Evolutionary conservation across 192 early-diverging fungal species (phyloP).

Genomic region (Coemansia sp.): DNA sequence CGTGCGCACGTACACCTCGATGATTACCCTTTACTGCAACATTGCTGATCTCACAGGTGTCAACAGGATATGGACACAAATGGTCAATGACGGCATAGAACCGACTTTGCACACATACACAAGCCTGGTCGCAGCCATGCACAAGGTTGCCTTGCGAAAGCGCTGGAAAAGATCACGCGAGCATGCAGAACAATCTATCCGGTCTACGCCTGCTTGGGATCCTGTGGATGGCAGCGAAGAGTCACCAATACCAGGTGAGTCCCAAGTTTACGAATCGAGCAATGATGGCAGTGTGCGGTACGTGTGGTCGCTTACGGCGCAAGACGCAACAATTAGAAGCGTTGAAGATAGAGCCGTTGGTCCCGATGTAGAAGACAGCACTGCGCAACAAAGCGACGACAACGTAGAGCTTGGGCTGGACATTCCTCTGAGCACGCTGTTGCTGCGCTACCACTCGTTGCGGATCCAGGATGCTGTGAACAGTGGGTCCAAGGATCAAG

Average conservation of each 20-base stretch:
- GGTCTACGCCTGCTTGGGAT: not conserved
- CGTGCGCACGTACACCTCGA: conserved; percentile 45
- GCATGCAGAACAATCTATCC: not conserved
- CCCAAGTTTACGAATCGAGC: not conserved
- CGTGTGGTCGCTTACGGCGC: conserved; percentile 20
- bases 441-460: conserved; percentile 35
- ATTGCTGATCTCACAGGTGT: conserved; percentile 25
- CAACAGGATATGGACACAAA: conserved; percentile 28
- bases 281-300: not conserved
- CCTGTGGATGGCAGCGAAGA: not conserved
- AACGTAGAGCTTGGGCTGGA: conserved; percentile 14
- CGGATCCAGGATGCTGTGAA: conserved; percentile 28
- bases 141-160: conserved; percentile 40
- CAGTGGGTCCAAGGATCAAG: not conserved
- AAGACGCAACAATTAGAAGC: conserved; percentile 29
- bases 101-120: conserved; percentile 48
- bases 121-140: conserved; percentile 34
- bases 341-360: conserved; percentile 32
- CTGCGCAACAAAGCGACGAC: not conserved
- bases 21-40: conserved; percentile 44
- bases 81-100: conserved; percentile 34
- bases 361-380: not conserved
- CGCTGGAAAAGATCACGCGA: conserved; percentile 28
- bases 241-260: not conserved
- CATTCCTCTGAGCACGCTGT: conserved; percentile 42